phyloP scores from a whole-genome alignment of 192 early-diverging fungal species.

The Mortierella alpina region DNA sequence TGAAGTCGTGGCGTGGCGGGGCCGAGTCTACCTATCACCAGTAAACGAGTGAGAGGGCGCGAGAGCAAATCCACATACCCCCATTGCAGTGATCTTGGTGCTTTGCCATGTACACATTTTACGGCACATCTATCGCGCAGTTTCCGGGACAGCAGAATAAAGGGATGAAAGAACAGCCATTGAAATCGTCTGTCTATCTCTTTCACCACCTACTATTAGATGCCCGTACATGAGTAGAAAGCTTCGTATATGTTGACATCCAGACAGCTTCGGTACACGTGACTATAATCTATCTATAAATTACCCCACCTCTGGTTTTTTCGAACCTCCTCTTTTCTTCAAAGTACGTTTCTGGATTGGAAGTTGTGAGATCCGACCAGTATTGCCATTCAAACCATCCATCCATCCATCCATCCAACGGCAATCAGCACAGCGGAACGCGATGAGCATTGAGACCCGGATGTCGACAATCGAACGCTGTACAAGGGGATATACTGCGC shows the following conservation, averaged over 20 bases:
- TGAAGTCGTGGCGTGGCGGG: conserved; percentile 52
- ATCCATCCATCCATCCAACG: conserved; percentile 35
- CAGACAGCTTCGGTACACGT: too few relatives aligned
- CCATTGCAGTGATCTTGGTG: too few relatives aligned
- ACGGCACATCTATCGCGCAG: not conserved
- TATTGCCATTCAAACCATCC: conserved; percentile 40
- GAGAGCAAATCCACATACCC: too few relatives aligned
- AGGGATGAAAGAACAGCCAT: not conserved
- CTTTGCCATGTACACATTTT: too few relatives aligned
- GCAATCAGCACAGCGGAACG: not conserved
- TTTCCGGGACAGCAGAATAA: not conserved
- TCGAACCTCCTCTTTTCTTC: conserved; percentile 31
- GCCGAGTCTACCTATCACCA: conserved; percentile 56
- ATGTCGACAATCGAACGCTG: too few relatives aligned
- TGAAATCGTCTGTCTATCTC: not conserved
- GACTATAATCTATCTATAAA: too few relatives aligned
- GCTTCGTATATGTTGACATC: too few relatives aligned
- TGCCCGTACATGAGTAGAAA: too few relatives aligned
- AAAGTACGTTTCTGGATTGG: not conserved
- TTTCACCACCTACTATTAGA: too few relatives aligned
- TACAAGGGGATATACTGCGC: too few relatives aligned
- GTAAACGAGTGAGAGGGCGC: conserved; percentile 10
- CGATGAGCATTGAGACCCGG: too few relatives aligned
- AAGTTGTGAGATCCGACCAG: not conserved
- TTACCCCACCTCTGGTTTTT: not conserved